Evolutionary conservation across 2,329 filamentous ascomycete genomes (phyloP), one percentile per base, ranked within the genome.

Genomic region (Neofusicoccum sp.): DNA sequence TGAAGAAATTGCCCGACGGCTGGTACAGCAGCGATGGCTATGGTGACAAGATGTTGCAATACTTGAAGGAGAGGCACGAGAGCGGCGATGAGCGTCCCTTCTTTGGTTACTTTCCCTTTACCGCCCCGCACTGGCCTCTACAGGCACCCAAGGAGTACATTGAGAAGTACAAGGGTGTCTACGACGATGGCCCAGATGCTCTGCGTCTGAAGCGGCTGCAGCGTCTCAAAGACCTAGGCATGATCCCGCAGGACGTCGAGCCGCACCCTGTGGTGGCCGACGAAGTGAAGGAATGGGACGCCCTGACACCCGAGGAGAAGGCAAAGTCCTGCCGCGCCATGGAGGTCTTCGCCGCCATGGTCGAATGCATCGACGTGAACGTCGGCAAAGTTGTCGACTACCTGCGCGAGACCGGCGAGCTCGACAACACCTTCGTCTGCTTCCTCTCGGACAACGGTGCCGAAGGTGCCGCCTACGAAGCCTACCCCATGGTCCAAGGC

Each of bases 381-480:
- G 79, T 88, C 16, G 85, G 85, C 38, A 82, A 82, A 60, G 80
- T 87, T 2, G 73, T 86, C 24, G 74, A 83, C 36, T 82, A 86
- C 65, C 78, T 87, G 2, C 75, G 82, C 61, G 68, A 78, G 44
- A 82, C 79, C 2, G 82, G 79, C 60, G 84, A 88, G 67, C 75
- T 84, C 0, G 85, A 88, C 63, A 86, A 87, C 69, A 88, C 85
- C 2, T 83, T 87, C 63, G 77, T 88, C 54, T 79, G 82, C 67
- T 87, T 88, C 76, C 82, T 87, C 75, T 84, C 79, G 1, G 84
- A 87, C 71, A 87, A 87, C 63, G 84, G 84, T 2, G 84, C 84
- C 9, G 84, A 86, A 65, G 84, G 84, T 9, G 82, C 81, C 14
- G 79, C 79, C 1, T 83, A 84, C 63, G 84, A 87, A 65, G 82